phyloP scores from a whole-genome alignment of 306 rosid species.

The Quercus variabilis region DNA sequence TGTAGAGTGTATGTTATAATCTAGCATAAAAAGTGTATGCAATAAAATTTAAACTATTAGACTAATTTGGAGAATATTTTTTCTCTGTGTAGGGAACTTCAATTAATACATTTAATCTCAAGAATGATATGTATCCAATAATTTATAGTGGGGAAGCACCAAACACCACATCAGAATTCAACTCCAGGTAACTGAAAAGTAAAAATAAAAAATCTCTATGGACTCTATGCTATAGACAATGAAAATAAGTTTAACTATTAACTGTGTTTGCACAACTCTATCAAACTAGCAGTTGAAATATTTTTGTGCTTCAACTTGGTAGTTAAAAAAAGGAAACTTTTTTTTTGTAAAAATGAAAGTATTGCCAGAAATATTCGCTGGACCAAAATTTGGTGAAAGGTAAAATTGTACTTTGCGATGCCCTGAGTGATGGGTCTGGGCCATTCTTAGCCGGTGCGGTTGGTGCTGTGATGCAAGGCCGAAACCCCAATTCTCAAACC shows the following conservation, averaged over 20 bases:
- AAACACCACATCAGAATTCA: slow-evolving; percentile 2
- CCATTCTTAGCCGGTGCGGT: not conserved
- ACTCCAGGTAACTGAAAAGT: slow-evolving; percentile 28
- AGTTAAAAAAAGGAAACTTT: not conserved
- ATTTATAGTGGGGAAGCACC: slow-evolving; percentile 41
- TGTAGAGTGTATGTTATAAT: too few relatives aligned
- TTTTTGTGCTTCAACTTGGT: not conserved
- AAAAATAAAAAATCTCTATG: too few relatives aligned
- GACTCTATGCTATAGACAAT: too few relatives aligned
- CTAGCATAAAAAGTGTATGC: too few relatives aligned
- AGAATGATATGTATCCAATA: slow-evolving; percentile 27
- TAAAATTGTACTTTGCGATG: slow-evolving; percentile 40
- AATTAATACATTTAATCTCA: slow-evolving; percentile 38
- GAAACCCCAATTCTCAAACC: rapidly evolving
- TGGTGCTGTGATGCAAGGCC: slow-evolving; percentile 22
- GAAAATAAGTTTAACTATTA: not conserved
- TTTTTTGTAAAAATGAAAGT: not conserved
- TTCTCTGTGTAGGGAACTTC: slow-evolving; percentile 37
- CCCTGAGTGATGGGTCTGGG: not conserved
- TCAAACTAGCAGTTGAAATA: not conserved
- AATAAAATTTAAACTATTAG: too few relatives aligned
- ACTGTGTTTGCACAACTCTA: not conserved
- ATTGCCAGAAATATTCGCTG: not conserved
- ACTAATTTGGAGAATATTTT: not conserved
- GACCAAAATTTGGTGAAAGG: slow-evolving; percentile 20